A percentile compares a stretch with the other conserved stretches of the same genome.
Conservation (phyloP, 495 filamentous ascomycete genomes). For the Penicillium flavigenum region DNA sequence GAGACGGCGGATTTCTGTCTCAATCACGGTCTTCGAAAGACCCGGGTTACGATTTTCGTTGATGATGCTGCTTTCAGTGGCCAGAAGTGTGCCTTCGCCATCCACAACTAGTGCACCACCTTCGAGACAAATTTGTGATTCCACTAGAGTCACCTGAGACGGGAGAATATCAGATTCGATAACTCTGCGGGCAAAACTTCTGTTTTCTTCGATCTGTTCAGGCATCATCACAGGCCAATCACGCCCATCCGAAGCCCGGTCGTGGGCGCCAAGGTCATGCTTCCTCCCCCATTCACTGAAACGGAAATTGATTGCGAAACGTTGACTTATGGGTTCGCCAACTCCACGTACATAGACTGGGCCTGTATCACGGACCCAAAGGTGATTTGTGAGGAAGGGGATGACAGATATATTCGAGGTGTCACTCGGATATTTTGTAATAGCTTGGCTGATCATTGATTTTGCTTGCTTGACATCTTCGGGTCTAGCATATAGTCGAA, state of each 20-base stretch:
- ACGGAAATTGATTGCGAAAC: constrained; percentile 23
- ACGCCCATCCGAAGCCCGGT: constrained; percentile 7
- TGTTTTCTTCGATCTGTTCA: constrained; percentile 18
- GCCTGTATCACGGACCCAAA: constrained; percentile 27
- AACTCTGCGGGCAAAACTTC: constrained; percentile 16
- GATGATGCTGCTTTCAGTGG: constrained; percentile 28
- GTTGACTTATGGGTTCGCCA: background rate
- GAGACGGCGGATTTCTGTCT: constrained; percentile 19
- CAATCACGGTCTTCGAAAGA: constrained; percentile 14
- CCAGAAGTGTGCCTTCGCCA: constrained; percentile 30
- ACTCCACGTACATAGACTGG: constrained; percentile 20
- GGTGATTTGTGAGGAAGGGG: constrained; percentile 22
- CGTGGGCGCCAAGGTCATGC: background rate
- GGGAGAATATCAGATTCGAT: constrained; percentile 12
- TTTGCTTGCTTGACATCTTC: constrained; percentile 18
- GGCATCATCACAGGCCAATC: constrained; percentile 14
- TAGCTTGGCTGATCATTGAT: constrained; percentile 10
- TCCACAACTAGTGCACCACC: constrained; percentile 30
- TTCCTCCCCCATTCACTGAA: constrained; percentile 29
- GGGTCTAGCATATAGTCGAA: constrained; percentile 17
- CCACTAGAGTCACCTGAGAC: constrained; percentile 10
- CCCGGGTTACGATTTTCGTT: constrained; percentile 25
- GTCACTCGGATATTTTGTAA: constrained; percentile 1
- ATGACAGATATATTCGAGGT: constrained; percentile 12
- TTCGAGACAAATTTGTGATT: constrained; percentile 20